Evolutionary conservation across 2,329 filamentous ascomycete species (phyloP), one percentile per base, ranked within the genome.

Genomic region (Zymoseptoria pseudotritici): DNA sequence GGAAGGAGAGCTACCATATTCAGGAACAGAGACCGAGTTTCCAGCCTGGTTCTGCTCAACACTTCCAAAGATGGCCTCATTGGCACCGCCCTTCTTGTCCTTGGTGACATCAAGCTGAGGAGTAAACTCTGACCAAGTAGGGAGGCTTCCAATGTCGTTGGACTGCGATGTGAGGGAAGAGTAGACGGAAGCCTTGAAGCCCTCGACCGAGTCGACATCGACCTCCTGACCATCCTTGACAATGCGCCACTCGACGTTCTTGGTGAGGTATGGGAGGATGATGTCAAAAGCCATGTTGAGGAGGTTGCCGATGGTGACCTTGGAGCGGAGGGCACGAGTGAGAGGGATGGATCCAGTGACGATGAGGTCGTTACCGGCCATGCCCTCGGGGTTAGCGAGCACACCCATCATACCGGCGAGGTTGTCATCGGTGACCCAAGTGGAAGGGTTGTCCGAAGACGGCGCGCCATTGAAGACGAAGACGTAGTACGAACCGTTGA

Each of bases 381-480:
- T 58, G 53, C 57, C 58, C 3, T 53, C 52, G 17, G 52, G 52
- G 73, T 50, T 71, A 26, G 72, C 66, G 58, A 79, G 74, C 4
- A 79, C 69, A 20, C 80, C 81, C 62, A 86, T 79, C 0, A 81
- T 81, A 2, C 87, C 87, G 8, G 87, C 77, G 13, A 86, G 78
- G 62, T 82, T 84, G 1, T 72, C 66, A 0, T 82, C 79, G 53
- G 70, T 69, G 1, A 76, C 67, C 85, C 86, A 88, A 0, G 71
- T 66, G 6, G 63, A 63, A 1, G 75, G 65, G 50, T 84, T 75
- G 2, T 67, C 64, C 1, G 80, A 59, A 17, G 51, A 56, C 17
- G 61, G 76, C 1, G 77, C 68, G 0, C 85, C 87, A 2, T 90
- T 70, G 73, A 90, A 91, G 59, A 91, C 77, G 67, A 86, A 82